phyloP scores from a whole-genome alignment of 2,329 filamentous ascomycete genomes.

The Sporothrix protearum region DNA sequence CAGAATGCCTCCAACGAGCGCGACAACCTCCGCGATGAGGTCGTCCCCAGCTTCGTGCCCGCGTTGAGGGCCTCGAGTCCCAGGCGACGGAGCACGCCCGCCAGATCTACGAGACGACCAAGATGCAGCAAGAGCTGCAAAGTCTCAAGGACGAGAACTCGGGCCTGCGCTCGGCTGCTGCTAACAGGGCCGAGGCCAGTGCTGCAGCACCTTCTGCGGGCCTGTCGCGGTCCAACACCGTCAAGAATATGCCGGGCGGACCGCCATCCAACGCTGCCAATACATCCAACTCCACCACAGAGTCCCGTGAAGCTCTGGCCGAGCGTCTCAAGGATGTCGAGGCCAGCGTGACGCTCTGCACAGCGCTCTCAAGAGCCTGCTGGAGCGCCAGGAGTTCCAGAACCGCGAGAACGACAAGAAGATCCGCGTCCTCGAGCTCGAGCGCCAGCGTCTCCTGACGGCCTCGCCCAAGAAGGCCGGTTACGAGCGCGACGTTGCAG shows the following conservation, averaged over 20 bases:
- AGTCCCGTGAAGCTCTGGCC: conserved; percentile 65
- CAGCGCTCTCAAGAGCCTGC: conserved; percentile 75
- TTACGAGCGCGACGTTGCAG: conserved; percentile 79
- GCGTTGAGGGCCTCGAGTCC: conserved; percentile 72
- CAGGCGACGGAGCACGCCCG: conserved; percentile 70
- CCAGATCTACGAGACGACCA: conserved; percentile 73
- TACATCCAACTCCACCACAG: conserved; percentile 35
- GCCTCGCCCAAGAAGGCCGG: conserved; percentile 69
- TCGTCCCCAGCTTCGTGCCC: conserved; percentile 75
- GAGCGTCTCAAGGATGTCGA: conserved; percentile 90
- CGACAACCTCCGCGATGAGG: conserved; percentile 85
- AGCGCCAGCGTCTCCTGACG: conserved; percentile 69
- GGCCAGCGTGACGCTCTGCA: conserved; percentile 91
- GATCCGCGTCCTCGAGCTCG: conserved; percentile 69
- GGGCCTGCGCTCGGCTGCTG: conserved; percentile 6
- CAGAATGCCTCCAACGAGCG: conserved; percentile 80
- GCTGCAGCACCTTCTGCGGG: conserved; percentile 32
- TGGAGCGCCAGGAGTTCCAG: conserved; percentile 82
- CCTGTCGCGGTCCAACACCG: conserved; percentile 54
- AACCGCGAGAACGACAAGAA: conserved; percentile 79
- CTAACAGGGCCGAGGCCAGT: conserved; percentile 29
- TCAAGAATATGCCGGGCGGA: conserved; percentile 38
- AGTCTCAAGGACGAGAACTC: conserved; percentile 50
- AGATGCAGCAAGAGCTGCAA: conserved; percentile 83
- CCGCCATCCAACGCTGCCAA: conserved; percentile 30